Evolutionary conservation across 345 rosid species (phyloP).

Genomic region (Euphorbia lathyris): DNA sequence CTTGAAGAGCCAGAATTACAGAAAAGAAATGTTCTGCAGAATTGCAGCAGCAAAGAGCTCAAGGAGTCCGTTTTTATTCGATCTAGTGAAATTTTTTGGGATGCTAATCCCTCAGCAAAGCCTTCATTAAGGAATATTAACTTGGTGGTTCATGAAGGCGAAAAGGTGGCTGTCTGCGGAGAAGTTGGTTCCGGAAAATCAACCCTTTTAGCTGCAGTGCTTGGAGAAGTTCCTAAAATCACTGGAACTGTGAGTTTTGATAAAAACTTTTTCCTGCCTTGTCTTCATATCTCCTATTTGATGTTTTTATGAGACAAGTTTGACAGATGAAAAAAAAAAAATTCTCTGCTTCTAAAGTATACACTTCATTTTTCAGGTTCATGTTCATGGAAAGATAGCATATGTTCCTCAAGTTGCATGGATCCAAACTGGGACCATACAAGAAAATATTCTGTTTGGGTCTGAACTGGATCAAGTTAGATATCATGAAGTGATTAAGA

Average conservation of each 20-base stretch:
- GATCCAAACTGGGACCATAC: constrained; percentile 53
- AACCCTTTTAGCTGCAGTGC: background rate
- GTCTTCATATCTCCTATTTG: background rate
- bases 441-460: constrained; percentile 56
- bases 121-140: constrained; percentile 36
- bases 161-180: background rate
- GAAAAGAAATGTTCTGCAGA: constrained; percentile 22
- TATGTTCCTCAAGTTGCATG: constrained; percentile 61
- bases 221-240: constrained; percentile 51
- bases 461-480: constrained; percentile 33
- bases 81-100: constrained; percentile 47
- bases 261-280: background rate
- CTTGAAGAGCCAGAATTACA: constrained; percentile 44
- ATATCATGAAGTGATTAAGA: constrained; percentile 37
- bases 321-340: background rate
- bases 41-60: constrained; percentile 7
- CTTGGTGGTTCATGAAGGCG: background rate
- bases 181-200: background rate
- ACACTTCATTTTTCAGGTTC: constrained; percentile 26
- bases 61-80: constrained; percentile 28
- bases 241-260: constrained; percentile 39
- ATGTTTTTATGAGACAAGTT: background rate
- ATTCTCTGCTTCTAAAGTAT: background rate
- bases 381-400: constrained; percentile 39
- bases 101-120: constrained; percentile 19